phyloP scores from a whole-genome alignment of 495 filamentous ascomycete genomes.

The Hyaloscypha variabilis region DNA sequence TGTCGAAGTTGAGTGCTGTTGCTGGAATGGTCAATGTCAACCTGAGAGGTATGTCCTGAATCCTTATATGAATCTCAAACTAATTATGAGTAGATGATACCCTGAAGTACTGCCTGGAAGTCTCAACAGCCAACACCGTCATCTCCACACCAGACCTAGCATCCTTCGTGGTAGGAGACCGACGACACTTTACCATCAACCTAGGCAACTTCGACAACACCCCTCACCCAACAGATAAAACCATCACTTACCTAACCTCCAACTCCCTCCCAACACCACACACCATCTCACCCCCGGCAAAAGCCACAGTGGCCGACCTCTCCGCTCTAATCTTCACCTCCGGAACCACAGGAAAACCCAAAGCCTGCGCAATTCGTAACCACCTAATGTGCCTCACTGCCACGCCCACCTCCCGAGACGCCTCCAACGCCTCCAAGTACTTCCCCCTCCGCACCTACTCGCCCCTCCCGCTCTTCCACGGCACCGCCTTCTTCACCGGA shows the following conservation, averaged over 20 bases:
- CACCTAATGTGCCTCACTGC: slow-evolving; percentile 34
- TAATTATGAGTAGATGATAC: slow-evolving; percentile 42
- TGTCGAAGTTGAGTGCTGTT: slow-evolving; percentile 27
- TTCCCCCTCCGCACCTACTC: slow-evolving; percentile 38
- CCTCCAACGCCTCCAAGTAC: slow-evolving; percentile 43
- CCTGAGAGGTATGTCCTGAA: slow-evolving; percentile 25
- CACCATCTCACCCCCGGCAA: slow-evolving; percentile 33
- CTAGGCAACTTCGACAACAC: slow-evolving; percentile 41
- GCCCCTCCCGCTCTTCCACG: slow-evolving; percentile 33
- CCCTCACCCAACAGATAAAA: not conserved
- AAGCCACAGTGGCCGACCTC: slow-evolving; percentile 32
- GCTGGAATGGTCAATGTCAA: slow-evolving; percentile 30
- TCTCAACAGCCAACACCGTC: slow-evolving; percentile 26
- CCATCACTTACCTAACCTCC: slow-evolving; percentile 10
- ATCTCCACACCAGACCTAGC: slow-evolving; percentile 51
- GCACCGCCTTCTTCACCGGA: slow-evolving; percentile 29
- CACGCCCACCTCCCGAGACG: slow-evolving; percentile 41
- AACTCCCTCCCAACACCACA: slow-evolving; percentile 9
- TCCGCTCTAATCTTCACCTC: slow-evolving; percentile 29
- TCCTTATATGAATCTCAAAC: not conserved
- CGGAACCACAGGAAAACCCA: slow-evolving; percentile 34
- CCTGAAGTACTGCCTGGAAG: slow-evolving; percentile 29
- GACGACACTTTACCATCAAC: slow-evolving; percentile 45
- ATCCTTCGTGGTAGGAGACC: slow-evolving; percentile 35
- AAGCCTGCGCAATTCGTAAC: slow-evolving; percentile 33